Percentiles rank a stretch among this genome's conserved stretches.
phyloP scores from a whole-genome alignment of 768 basidiomycete species.

The Mycena vitilis region DNA sequence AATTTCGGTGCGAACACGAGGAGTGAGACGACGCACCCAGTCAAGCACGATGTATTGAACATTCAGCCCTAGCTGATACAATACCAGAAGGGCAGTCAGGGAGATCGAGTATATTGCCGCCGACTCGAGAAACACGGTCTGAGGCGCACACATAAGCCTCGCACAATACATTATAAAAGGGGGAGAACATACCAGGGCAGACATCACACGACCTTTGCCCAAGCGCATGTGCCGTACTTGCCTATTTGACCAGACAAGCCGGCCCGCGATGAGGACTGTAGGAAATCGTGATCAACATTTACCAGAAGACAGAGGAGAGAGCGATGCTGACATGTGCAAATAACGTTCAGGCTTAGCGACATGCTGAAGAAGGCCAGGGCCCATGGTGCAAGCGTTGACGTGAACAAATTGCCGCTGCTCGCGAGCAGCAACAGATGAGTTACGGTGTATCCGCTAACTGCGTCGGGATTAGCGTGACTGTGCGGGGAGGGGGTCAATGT shows the following conservation, averaged over 20 bases:
- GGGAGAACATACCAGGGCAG: slow-evolving; percentile 20
- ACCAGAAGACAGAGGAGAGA: not conserved
- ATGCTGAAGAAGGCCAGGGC: slow-evolving; percentile 7
- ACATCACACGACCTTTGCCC: slow-evolving; percentile 4
- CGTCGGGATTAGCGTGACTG: not conserved
- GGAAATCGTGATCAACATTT: not conserved
- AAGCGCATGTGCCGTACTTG: not conserved
- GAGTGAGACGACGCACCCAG: slow-evolving; percentile 14
- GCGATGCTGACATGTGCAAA: slow-evolving; percentile 24
- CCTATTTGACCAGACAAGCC: slow-evolving; percentile 12
- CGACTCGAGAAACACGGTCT: slow-evolving; percentile 27
- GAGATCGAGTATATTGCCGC: slow-evolving; percentile 27
- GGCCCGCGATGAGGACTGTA: slow-evolving; percentile 26
- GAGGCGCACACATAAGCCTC: not conserved
- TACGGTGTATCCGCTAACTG: slow-evolving; percentile 24
- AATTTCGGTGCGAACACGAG: not conserved
- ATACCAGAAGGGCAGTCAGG: slow-evolving; percentile 12
- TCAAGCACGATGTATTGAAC: slow-evolving; percentile 26
- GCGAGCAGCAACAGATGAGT: slow-evolving; percentile 7
- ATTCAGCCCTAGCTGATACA: slow-evolving; percentile 19
- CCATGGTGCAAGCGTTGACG: slow-evolving; percentile 4
- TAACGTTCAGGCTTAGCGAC: slow-evolving; percentile 17
- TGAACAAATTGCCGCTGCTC: slow-evolving; percentile 15
- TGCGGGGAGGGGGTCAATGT: not conserved
- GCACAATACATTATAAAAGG: not conserved